Conservation (phyloP, 805 yeast genomes). For the Metschnikowia reukaufii region DNA sequence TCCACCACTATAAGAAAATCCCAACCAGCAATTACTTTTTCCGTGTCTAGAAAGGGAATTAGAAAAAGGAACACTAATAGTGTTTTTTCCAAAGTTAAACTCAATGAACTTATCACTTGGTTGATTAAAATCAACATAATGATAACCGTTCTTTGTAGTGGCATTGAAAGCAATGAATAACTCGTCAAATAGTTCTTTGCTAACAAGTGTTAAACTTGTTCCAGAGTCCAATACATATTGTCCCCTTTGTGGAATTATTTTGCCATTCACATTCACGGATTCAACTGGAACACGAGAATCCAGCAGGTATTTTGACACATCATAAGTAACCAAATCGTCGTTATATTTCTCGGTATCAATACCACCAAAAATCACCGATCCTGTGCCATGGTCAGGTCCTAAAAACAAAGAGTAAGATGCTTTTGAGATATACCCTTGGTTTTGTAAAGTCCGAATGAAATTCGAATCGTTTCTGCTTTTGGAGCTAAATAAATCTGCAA, state of each 20-base stretch:
- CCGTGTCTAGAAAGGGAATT: conserved; percentile 9
- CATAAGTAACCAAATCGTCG: conserved; percentile 10
- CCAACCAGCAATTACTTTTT: conserved; percentile 16
- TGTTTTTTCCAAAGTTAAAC: conserved; percentile 14
- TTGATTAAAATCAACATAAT: conserved; percentile 13
- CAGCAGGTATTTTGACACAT: background rate
- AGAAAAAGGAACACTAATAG: conserved; percentile 9
- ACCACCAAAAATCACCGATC: conserved; percentile 42
- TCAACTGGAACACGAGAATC: conserved; percentile 7
- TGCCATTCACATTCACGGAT: conserved; percentile 5
- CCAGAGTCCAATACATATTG: conserved; percentile 16
- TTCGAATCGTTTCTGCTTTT: conserved; percentile 31
- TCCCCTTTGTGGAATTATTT: background rate
- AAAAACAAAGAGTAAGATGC: conserved; percentile 63
- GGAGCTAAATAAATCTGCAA: conserved; percentile 8
- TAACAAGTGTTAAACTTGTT: conserved; percentile 11
- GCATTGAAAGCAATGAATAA: conserved; percentile 11
- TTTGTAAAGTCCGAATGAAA: conserved; percentile 60
- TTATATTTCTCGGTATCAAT: conserved; percentile 41
- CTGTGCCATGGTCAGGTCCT: conserved; percentile 34
- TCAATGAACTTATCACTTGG: conserved; percentile 15
- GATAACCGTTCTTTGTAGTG: conserved; percentile 1
- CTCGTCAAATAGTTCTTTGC: conserved; percentile 9
- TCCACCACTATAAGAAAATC: conserved; percentile 10
- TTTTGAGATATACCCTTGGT: conserved; percentile 54